phyloP scores from a whole-genome alignment of 495 filamentous ascomycete species.

The Hyaloscypha bicolor region DNA sequence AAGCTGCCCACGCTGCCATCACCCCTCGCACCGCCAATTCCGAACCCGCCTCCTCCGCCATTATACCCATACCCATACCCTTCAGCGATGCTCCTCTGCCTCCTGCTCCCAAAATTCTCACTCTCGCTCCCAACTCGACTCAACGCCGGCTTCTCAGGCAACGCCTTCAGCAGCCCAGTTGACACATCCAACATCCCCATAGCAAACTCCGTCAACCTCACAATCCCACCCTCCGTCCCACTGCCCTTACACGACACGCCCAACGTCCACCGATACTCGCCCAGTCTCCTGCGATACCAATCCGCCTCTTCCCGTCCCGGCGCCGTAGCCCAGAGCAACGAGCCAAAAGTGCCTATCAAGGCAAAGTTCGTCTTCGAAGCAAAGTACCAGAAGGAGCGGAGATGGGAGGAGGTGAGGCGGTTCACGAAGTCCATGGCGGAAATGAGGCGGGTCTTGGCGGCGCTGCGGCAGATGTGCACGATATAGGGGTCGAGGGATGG shows the following conservation, averaged over 20 bases:
- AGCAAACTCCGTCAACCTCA: slow-evolving; percentile 71
- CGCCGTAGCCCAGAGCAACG: slow-evolving; percentile 81
- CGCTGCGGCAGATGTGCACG: slow-evolving; percentile 92
- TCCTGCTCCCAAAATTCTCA: slow-evolving; percentile 24
- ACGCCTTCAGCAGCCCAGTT: slow-evolving; percentile 54
- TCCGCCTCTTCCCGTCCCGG: slow-evolving; percentile 89
- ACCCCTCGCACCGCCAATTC: slow-evolving; percentile 26
- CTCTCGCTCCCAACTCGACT: slow-evolving; percentile 29
- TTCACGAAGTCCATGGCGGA: slow-evolving; percentile 82
- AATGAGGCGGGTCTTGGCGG: slow-evolving; percentile 77
- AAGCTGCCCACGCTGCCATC: slow-evolving; percentile 25
- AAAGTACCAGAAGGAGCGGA: slow-evolving; percentile 81
- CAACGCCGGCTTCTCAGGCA: slow-evolving; percentile 55
- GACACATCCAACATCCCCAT: slow-evolving; percentile 72
- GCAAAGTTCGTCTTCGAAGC: slow-evolving; percentile 80
- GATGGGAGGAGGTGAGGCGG: slow-evolving; percentile 68
- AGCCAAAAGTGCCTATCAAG: slow-evolving; percentile 79
- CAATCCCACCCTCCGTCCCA: slow-evolving; percentile 39
- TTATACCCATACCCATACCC: slow-evolving; percentile 27
- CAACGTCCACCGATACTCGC: slow-evolving; percentile 93
- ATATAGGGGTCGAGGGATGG: slow-evolving; percentile 64
- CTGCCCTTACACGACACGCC: slow-evolving; percentile 82
- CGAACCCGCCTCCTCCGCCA: slow-evolving; percentile 24
- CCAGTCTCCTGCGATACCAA: slow-evolving; percentile 86
- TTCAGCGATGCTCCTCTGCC: slow-evolving; percentile 27